Conservation (phyloP, 306 rosid species). For the Castanopsis chinensis region DNA sequence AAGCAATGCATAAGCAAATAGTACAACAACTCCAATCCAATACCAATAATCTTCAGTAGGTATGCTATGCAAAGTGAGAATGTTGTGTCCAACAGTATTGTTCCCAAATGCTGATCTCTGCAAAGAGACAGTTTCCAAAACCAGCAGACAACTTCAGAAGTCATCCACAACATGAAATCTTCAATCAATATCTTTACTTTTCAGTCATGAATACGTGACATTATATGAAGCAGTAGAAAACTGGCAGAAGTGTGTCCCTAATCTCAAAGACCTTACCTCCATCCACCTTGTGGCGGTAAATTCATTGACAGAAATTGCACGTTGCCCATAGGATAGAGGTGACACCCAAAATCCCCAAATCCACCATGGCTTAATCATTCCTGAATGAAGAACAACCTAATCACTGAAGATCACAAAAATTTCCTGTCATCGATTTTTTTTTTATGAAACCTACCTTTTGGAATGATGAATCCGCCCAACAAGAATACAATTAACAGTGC, state of each 20-base stretch:
- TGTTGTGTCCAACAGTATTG: constrained; percentile 51
- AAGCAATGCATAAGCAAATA: constrained; percentile 42
- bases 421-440: background rate
- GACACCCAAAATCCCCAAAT: constrained; percentile 85
- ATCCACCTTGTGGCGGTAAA: constrained; percentile 80
- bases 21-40: constrained; percentile 61
- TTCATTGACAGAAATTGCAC: constrained; percentile 77
- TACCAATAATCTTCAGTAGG: constrained; percentile 68
- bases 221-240: constrained; percentile 7
- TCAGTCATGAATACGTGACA: background rate
- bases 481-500: constrained; percentile 59
- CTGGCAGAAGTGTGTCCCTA: constrained; percentile 4
- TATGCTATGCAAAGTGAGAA: constrained; percentile 52
- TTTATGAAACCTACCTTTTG: constrained; percentile 53
- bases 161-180: background rate
- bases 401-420: background rate
- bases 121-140: constrained; percentile 22
- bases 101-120: constrained; percentile 53
- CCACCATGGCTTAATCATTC: constrained; percentile 82
- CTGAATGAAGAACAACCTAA: constrained; percentile 42
- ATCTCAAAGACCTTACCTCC: constrained; percentile 52
- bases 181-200: constrained; percentile 1
- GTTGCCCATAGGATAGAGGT: constrained; percentile 77
- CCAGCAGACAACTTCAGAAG: constrained; percentile 10
- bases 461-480: constrained; percentile 84